phyloP scores from a whole-genome alignment of 164 flowering plant species.

The Magnolia officinalis region DNA sequence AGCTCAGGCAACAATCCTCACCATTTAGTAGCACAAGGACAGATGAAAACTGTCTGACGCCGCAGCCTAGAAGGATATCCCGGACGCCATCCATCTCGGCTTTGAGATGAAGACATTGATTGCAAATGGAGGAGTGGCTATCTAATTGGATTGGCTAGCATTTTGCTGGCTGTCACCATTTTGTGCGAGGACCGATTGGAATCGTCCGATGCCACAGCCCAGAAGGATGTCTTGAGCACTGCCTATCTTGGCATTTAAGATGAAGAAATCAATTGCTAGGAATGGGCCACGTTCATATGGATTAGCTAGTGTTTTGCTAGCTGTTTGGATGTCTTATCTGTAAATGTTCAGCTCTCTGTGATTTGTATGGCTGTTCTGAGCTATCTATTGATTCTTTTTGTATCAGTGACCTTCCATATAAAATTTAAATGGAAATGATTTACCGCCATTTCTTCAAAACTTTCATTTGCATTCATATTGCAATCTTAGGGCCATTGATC shows the following conservation, averaged over 20 bases:
- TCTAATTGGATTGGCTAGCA: no score
- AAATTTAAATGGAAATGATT: neutral
- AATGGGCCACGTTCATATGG: neutral
- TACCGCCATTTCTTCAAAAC: neutral
- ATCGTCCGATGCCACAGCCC: constrained; percentile 26
- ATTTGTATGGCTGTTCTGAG: neutral
- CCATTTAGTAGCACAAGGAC: constrained; percentile 32
- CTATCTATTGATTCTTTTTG: constrained; percentile 5
- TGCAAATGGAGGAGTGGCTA: neutral
- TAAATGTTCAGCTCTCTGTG: neutral
- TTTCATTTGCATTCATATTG: no score
- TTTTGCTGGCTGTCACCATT: neutral
- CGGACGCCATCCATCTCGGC: constrained; percentile 4
- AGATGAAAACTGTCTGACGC: constrained; percentile 34
- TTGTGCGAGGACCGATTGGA: constrained; percentile 39
- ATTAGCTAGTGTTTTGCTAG: neutral
- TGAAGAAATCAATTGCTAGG: neutral
- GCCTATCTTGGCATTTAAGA: constrained; percentile 7
- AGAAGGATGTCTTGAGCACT: constrained; percentile 10
- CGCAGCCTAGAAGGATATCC: constrained; percentile 23
- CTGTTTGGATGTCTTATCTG: neutral
- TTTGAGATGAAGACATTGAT: neutral
- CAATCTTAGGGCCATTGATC: no score
- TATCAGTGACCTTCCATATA: neutral
- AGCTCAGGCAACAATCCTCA: constrained; percentile 51